Base-by-base conservation (phyloP, 495 filamentous ascomycete species). In the Saxophila tyrrhenica region DNA sequence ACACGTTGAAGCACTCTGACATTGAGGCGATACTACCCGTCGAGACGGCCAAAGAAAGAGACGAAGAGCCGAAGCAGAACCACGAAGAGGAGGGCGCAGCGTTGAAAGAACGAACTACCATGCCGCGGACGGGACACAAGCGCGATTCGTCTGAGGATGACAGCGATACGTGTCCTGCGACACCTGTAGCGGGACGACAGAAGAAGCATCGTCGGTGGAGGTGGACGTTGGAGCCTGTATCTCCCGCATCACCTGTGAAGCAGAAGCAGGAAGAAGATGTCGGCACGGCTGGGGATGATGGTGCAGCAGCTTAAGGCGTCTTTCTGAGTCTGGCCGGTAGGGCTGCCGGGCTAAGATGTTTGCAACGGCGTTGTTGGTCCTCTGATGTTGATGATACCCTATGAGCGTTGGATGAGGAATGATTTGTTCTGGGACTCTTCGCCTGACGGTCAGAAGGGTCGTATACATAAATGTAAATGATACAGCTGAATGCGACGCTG, bases 201-300 rank as follows among this genome's bases (percentile, higher is more conserved):
- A 80, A 79, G 51, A 73, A 74, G 21, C 70, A 73, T 3, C 63
- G 78, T 19, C 72, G 78, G 61, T 81, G 78, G 78, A 64, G 67
- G 48, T 81, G 78, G 78, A 81, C 78, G 2, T 59, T 81, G 16
- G 76, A 70, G 0, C 72, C 77, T 7, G 50, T 64, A 3, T 44
- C 41, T 13, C 29, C 29, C 13, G 29, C 29, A 13, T 35, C 29
- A 13, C 29, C 29, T 35, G 29, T 35, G 7, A 35, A 35, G 29
- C 29, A 35, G 5, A 35, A 35, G 29, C 29, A 7, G 29, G 29
- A 35, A 13, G 29, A 35, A n/a, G n/a, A n/a, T n/a, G n/a, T n/a
- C n/a, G n/a, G n/a, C n/a, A n/a, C n/a, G n/a, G n/a, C n/a, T n/a
- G n/a, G n/a, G n/a, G n/a, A n/a, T n/a, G n/a, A n/a, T n/a, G n/a